Conservation (phyloP, 768 basidiomycete species). For the Leucosporidium scottii region DNA sequence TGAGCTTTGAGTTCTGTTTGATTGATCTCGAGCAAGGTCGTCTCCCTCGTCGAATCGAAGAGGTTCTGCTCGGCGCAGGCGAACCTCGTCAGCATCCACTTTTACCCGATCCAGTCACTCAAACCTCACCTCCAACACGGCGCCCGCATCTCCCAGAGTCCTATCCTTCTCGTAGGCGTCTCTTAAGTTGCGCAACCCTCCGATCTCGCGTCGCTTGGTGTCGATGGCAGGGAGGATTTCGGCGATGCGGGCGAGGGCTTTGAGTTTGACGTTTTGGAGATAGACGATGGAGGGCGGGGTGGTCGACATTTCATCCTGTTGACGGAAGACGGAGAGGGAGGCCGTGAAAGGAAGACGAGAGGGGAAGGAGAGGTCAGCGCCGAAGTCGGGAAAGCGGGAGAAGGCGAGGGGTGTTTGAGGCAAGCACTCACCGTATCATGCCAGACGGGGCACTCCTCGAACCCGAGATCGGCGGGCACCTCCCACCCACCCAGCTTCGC, state of each 20-base stretch:
- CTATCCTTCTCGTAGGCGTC: constrained; percentile 14
- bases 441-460: constrained; percentile 26
- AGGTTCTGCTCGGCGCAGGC: constrained; percentile 18
- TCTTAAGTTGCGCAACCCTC: constrained; percentile 4
- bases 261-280: constrained; percentile 28
- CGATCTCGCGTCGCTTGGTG: constrained; percentile 13
- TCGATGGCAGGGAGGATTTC: constrained; percentile 21
- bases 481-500: constrained; percentile 17
- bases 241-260: background rate
- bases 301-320: constrained; percentile 20
- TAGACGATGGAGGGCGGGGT: constrained; percentile 4
- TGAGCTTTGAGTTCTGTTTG: background rate
- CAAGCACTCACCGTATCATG: constrained; percentile 24
- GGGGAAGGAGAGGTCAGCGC: background rate
- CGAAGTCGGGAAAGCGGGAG: too few relatives aligned
- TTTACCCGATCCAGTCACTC: background rate
- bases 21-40: constrained; percentile 9
- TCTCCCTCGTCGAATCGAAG: constrained; percentile 9
- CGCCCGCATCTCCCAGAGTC: constrained; percentile 19
- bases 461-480: constrained; percentile 17
- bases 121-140: constrained; percentile 21
- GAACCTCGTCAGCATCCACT: background rate
- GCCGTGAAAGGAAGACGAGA: too few relatives aligned
- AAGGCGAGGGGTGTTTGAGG: too few relatives aligned
- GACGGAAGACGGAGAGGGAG: background rate